Base-by-base conservation (phyloP, 106 monocot genomes). In the Apostasia shenzhenica region DNA sequence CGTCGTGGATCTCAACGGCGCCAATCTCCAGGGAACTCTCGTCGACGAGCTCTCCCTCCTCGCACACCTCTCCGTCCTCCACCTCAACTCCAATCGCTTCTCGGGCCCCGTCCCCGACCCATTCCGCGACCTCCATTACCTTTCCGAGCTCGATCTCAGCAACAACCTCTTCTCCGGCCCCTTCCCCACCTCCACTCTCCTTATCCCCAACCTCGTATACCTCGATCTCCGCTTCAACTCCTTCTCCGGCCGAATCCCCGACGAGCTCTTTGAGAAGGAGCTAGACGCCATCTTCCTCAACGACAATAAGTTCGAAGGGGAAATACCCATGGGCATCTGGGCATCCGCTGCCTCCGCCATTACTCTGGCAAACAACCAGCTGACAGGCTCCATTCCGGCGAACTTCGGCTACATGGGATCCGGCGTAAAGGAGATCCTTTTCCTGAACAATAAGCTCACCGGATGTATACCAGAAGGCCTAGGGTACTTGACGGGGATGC, bases 61-160 rank as follows among this genome's bases (percentile, higher is more conserved):
- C 64, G 45, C 81, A 47, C 79, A 84, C 75, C 86, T 93, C 67
- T 80, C 85, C 55, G 72, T 86, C 62, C 78, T 93, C 79, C 89
- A 89, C 75, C 81, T 89, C 70, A 89, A 90, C 87, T 71, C 61
- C 76, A 94, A 94, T 81, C 45, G 82, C 41, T 85, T 94, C 84
- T 53, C 69, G 4, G 93, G 93, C 54, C 52, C 79, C 0, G 51
- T 89, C 74, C 93, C 93, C 4, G 79, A 77, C 69, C 62, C 81
- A 44, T 56, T 93, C 69, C 42, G 47, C 6, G 62, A 78, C n/a
- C 72, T 93, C 6, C 73, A 70, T 13, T 79, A 71, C 68, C 74
- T 90, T 53, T 61, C 82, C 2, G 94, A 94, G 72, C 84, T 94
- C 14, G 94, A 94, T 67, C 90, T 94, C 57, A 94, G 94, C 84